Conservation (phyloP, 371 early-diverging fungal species). For the Blyttiomyces sp. region DNA sequence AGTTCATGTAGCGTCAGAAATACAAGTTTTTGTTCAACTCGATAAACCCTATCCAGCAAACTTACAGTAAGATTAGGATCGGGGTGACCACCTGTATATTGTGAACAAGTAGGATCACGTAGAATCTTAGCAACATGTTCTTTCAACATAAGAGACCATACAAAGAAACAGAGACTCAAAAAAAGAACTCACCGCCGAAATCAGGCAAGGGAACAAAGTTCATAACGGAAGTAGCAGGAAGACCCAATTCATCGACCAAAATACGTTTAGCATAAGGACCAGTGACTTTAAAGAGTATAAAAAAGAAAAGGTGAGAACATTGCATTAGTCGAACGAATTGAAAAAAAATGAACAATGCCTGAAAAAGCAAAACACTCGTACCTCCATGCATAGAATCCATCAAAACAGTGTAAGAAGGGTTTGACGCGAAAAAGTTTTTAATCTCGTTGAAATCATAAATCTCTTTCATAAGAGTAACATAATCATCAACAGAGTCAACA, state of each 20-base stretch:
- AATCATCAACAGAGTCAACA: slow-evolving; percentile 86
- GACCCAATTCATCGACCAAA: slow-evolving; percentile 85
- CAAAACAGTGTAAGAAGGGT: slow-evolving; percentile 76
- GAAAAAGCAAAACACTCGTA: slow-evolving; percentile 14
- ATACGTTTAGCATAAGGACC: slow-evolving; percentile 88
- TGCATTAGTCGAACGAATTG: neutral
- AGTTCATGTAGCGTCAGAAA: too few relatives aligned
- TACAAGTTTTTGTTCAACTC: too few relatives aligned
- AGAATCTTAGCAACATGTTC: slow-evolving; percentile 1
- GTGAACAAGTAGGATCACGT: neutral
- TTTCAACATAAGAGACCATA: too few relatives aligned
- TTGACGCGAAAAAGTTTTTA: slow-evolving; percentile 53
- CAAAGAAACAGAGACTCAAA: neutral
- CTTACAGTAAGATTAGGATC: slow-evolving; percentile 90
- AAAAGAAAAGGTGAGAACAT: neutral
- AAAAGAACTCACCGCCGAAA: slow-evolving; percentile 69
- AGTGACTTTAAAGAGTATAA: slow-evolving; percentile 71
- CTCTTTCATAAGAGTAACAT: slow-evolving; percentile 78
- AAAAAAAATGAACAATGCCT: neutral
- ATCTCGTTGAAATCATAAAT: slow-evolving; percentile 85
- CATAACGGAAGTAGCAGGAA: slow-evolving; percentile 77
- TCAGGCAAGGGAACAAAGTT: slow-evolving; percentile 80
- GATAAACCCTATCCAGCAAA: too few relatives aligned
- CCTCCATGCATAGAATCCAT: slow-evolving; percentile 96
- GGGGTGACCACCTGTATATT: slow-evolving; percentile 83